Base-by-base conservation (phyloP, 768 basidiomycete species). In the Crepidotus variabilis region DNA sequence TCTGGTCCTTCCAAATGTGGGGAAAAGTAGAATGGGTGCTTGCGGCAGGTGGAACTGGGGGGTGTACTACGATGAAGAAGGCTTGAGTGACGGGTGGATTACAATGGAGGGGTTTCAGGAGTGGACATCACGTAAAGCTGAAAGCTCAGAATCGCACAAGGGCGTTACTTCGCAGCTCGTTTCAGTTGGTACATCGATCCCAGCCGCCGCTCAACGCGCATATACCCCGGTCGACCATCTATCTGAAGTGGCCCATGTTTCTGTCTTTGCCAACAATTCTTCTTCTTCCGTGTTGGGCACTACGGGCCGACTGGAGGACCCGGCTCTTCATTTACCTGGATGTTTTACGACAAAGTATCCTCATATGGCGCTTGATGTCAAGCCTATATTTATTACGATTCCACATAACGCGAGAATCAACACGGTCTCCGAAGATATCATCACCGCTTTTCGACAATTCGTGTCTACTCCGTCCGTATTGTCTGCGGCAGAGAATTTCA, bases 1-100 rank as follows among this genome's bases (percentile, higher is more conserved):
- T 2, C 72, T 86, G 34, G 82, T 87, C 23, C 73, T 87, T 4
- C 85, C 85, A 2, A 82, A 83, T 56, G 83, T 85, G 3, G 80
- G 79, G 6, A 78, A 79, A 56, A 80, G 79, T 48, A 75, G 81
- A 35, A 72, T 86, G 33, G 79, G 81, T 0, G 66, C 72, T 2
- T 87, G 84, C 69, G 77, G 73, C 59, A 67, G 71, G 50, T 78
- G 74, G 75, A 68, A 72, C 1, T 81, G 86, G 58, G 69, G 67
- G 2, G 69, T 69, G 7, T 86, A 85, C 68, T 86, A 85, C 58
- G 75, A 78, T 57, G 54, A 66, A 45, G 68, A 60, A 0, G 63
- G 63, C 9, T 50, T 69, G 39, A 56, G 22, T 18, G 11, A 39
- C 9, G 21, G 52, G 46, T 20, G 60, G 14, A 70, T 76, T 35